phyloP scores from a whole-genome alignment of 1,139 yeast species.

The Diutina ranongensis region DNA sequence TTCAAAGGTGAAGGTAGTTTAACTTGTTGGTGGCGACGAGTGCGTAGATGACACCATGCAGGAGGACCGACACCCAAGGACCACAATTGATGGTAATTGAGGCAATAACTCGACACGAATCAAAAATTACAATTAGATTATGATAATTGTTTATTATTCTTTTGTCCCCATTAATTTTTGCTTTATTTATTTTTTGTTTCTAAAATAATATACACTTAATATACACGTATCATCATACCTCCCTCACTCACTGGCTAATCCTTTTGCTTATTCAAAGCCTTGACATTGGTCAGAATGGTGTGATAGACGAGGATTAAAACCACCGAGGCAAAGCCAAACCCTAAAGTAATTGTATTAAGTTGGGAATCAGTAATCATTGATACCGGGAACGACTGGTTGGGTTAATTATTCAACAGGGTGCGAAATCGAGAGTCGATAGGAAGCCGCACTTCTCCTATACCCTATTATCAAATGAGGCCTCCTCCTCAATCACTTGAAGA shows the following conservation, averaged over 20 bases:
- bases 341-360: constrained; percentile 59
- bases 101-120: too few species aligned
- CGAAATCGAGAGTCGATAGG: too few species aligned
- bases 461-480: constrained; percentile 5
- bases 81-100: too few species aligned
- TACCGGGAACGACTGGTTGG: background rate
- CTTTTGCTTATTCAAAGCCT: background rate
- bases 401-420: background rate
- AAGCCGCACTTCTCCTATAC: background rate
- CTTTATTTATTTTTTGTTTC: too few species aligned
- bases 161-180: too few species aligned
- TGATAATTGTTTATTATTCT: too few species aligned
- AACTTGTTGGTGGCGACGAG: constrained; percentile 2
- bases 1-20: background rate
- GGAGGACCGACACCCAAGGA: too few species aligned
- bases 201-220: background rate
- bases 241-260: background rate
- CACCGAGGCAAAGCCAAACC: constrained; percentile 68
- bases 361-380: constrained; percentile 81
- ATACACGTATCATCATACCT: too few species aligned
- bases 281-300: constrained; percentile 32
- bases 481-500: constrained; percentile 22
- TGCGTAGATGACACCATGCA: background rate
- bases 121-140: too few species aligned
- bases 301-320: constrained; percentile 65